phyloP scores from a whole-genome alignment of 1,139 yeast genomes.

The Yamadazyma spencermartinsiae region DNA sequence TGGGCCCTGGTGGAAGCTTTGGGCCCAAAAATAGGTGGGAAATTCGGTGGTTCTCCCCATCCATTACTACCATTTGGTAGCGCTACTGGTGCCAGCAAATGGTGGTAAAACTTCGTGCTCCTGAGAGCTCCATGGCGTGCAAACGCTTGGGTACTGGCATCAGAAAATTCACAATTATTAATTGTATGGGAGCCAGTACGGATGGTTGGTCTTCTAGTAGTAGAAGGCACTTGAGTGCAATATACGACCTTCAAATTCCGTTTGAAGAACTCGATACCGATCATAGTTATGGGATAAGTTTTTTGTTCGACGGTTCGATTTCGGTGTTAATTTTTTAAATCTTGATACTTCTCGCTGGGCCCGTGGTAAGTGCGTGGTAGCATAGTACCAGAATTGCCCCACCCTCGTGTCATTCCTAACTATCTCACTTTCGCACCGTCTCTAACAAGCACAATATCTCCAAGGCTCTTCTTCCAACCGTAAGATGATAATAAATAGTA shows the following conservation, averaged over 20 bases:
- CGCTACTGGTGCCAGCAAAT: background rate
- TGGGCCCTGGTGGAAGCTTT: constrained; percentile 14
- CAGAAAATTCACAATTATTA: constrained; percentile 48
- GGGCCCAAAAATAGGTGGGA: constrained; percentile 62
- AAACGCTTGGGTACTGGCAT: constrained; percentile 73
- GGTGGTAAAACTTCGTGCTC: constrained; percentile 38
- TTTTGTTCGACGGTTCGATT: background rate
- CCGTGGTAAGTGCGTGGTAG: too few relatives aligned
- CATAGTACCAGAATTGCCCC: too few relatives aligned
- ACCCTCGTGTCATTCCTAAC: too few relatives aligned
- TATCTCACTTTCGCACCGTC: constrained; percentile 1
- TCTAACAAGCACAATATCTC: background rate
- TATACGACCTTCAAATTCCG: constrained; percentile 54
- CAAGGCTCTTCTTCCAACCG: background rate
- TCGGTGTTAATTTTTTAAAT: too few relatives aligned
- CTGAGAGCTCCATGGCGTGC: constrained; percentile 68
- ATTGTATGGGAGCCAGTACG: constrained; percentile 71
- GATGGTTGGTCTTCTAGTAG: constrained; percentile 58
- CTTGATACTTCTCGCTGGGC: too few relatives aligned
- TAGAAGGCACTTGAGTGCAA: constrained; percentile 70
- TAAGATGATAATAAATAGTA: constrained; percentile 59
- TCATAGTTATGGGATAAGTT: constrained; percentile 56
- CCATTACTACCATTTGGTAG: constrained; percentile 25
- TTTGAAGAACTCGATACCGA: constrained; percentile 75
- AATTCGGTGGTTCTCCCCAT: constrained; percentile 79